These are phyloP conservation scores for Acorus calamus DNA, from an alignment of 106 monocot species.

Conservation along the genomic window DNA sequence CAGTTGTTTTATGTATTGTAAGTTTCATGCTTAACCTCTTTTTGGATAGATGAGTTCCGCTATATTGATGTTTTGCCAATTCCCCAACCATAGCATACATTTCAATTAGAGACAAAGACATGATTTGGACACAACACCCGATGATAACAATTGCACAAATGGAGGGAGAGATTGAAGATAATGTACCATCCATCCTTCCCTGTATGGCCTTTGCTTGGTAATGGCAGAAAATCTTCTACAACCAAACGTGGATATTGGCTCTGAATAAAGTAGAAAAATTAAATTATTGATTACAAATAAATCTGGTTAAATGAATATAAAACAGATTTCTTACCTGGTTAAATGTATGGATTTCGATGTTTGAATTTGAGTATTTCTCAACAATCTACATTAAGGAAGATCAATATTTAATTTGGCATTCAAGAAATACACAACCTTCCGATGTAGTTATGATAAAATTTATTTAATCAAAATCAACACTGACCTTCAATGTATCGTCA, in stretches of 20 bases:
- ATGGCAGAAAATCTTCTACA: conserved; percentile 66
- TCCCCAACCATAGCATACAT: too few relatives aligned
- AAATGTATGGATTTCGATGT: conserved; percentile 88
- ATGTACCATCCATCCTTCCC: conserved; percentile 89
- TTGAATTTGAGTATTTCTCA: conserved; percentile 81
- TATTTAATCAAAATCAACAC: too few relatives aligned
- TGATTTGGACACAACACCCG: too few relatives aligned
- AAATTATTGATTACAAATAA: background rate
- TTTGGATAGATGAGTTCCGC: too few relatives aligned
- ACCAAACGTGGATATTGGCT: conserved; percentile 92
- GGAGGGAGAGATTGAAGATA: background rate
- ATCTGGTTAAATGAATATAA: background rate
- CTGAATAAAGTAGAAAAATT: conserved; percentile 16
- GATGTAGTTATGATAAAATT: background rate
- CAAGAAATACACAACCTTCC: background rate
- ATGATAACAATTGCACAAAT: too few relatives aligned
- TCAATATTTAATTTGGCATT: conserved; percentile 10
- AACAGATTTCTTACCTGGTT: conserved; percentile 54
- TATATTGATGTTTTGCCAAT: too few relatives aligned
- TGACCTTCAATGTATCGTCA: conserved; percentile 92
- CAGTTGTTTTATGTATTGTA: too few relatives aligned
- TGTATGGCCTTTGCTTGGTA: conserved; percentile 56
- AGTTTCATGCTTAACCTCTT: too few relatives aligned
- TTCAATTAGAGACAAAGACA: too few relatives aligned
- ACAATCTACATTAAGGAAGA: conserved; percentile 54